A percentile compares a stretch with the other conserved stretches of the same genome.
Evolutionary conservation across 1,284 basidiomycete genomes (phyloP).

Genomic region (Somion occarium): DNA sequence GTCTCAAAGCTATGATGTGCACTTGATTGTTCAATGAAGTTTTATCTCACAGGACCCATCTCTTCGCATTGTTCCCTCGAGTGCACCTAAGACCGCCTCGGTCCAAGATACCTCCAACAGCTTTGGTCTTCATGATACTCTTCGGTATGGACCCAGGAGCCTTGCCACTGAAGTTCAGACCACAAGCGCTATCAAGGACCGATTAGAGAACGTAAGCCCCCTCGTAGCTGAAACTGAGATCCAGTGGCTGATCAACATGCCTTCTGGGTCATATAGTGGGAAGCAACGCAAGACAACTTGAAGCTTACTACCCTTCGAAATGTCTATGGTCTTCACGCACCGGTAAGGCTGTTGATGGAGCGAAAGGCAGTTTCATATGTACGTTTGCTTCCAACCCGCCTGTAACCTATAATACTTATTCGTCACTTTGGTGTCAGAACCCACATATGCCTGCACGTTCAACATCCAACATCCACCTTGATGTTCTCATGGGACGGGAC

Average conservation of each 20-base stretch:
- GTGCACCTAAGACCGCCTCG: constrained; percentile 55
- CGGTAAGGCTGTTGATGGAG: constrained; percentile 91
- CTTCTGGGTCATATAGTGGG: constrained; percentile 61
- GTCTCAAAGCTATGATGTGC: too few relatives aligned
- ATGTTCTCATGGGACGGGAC: constrained; percentile 89
- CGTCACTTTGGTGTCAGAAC: constrained; percentile 35
- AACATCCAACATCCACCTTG: constrained; percentile 79
- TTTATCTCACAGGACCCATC: constrained; percentile 61
- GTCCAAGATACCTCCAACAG: constrained; percentile 64
- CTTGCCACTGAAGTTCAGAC: constrained; percentile 67
- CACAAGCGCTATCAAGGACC: constrained; percentile 48
- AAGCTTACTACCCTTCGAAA: constrained; percentile 85
- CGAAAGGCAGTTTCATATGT: constrained; percentile 81
- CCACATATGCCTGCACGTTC: constrained; percentile 60
- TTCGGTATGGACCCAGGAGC: constrained; percentile 71
- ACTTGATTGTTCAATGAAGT: too few relatives aligned
- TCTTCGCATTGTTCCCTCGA: constrained; percentile 60
- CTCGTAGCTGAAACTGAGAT: background rate
- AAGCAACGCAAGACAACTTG: constrained; percentile 85
- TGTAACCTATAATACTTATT: background rate
- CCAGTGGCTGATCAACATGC: background rate
- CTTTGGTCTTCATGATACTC: constrained; percentile 75
- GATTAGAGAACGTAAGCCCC: constrained; percentile 64
- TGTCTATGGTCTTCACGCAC: constrained; percentile 83
- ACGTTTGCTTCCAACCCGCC: constrained; percentile 23